Conservation (phyloP, 257 asterid species). For the Ilex asprella region DNA sequence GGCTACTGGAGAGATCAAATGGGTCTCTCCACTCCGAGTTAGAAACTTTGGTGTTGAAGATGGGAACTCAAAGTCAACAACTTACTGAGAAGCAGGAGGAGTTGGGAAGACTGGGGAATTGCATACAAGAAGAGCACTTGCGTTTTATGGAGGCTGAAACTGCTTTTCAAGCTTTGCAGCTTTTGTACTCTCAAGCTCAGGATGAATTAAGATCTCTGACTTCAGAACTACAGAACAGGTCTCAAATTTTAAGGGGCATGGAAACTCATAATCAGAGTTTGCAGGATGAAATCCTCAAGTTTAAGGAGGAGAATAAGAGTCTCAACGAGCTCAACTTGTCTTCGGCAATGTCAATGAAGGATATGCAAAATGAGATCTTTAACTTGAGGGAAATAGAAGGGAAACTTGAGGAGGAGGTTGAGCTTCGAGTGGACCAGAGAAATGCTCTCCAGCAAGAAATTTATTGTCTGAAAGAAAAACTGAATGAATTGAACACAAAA, state of each 20-base stretch:
- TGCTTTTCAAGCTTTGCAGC: constrained; percentile 91
- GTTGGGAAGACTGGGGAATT: constrained; percentile 72
- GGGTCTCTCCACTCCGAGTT: constrained; percentile 72
- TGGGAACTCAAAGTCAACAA: constrained; percentile 72
- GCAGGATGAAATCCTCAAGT: constrained; percentile 59
- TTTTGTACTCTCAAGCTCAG: constrained; percentile 80
- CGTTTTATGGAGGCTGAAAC: constrained; percentile 96
- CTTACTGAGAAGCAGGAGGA: constrained; percentile 90
- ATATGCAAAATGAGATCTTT: constrained; percentile 63
- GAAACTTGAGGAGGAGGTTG: constrained; percentile 82
- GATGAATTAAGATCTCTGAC: constrained; percentile 72
- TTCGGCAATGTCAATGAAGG: constrained; percentile 52
- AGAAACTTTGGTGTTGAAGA: constrained; percentile 67
- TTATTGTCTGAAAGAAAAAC: constrained; percentile 84
- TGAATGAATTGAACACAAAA: constrained; percentile 53
- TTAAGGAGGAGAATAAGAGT: constrained; percentile 61
- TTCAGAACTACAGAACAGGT: constrained; percentile 68
- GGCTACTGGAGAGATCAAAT: constrained; percentile 60
- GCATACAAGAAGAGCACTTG: constrained; percentile 82
- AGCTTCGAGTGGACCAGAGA: constrained; percentile 75
- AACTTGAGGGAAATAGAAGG: constrained; percentile 54
- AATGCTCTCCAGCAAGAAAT: constrained; percentile 96
- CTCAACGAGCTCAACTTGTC: constrained; percentile 59
- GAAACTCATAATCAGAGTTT: constrained; percentile 57
- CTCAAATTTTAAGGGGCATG: constrained; percentile 39